Base-by-base conservation (phyloP, 2,329 filamentous ascomycete species). In the Cephalotrichum gorgonifer region DNA sequence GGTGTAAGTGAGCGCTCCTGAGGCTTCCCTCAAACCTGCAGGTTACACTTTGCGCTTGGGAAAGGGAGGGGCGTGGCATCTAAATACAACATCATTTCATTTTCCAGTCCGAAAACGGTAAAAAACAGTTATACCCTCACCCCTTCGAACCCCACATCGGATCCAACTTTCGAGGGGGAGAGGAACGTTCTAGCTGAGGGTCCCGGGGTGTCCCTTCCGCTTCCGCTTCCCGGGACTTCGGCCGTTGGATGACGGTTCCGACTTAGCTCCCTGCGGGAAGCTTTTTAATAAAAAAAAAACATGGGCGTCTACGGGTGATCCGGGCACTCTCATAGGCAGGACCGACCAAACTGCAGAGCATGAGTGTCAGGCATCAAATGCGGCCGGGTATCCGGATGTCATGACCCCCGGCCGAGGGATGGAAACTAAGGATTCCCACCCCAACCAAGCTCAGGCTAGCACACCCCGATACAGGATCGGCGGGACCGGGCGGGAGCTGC, bases 1-100 rank as follows among this genome's bases (percentile, higher is more conserved):
- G 46, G 46, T 48, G 46, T 48, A 48, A 48, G 46, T 48, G 22
- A 39, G 35, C 46, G 46, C 38, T 48, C 46, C 39, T 31, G 46
- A 43, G n/a, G 35, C 26, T 38, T 43, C 35, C 26, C 46, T n/a
- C n/a, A 25, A 17, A 30, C 38, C 46, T 48, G 46, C 46, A 48
- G n/a, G n/a, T n/a, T 38, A 39, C 28, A 20, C 7, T 33, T 15
- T 15, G 14, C 30, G 33, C 33, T 39, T 26, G 33, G 31, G 31
- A 12, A 11, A n/a, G 23, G 22, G 27, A 38, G 33, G 33, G 33
- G 33, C 14, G 43, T 45, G 43, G n/a, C 30, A 9, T 31, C 30
- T 11, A 31, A 31, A 15, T n/a, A n/a, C n/a, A n/a, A n/a, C n/a
- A n/a, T n/a, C n/a, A n/a, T n/a, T n/a, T n/a, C n/a, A n/a, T n/a